phyloP scores from a whole-genome alignment of 306 rosid genomes.

The Sesbania bispinosa region DNA sequence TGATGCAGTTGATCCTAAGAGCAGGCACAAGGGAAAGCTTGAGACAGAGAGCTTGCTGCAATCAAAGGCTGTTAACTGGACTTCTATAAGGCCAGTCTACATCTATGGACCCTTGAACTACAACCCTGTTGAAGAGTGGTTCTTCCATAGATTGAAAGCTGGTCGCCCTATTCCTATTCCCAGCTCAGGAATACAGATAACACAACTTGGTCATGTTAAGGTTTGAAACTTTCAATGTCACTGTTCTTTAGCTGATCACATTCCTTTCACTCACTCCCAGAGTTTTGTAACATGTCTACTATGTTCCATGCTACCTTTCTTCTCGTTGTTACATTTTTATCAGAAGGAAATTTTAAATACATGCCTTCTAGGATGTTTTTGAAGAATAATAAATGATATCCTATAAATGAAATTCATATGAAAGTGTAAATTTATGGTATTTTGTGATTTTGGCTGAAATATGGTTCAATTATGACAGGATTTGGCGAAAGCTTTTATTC shows the following conservation, averaged over 20 bases:
- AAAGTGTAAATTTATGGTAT: too few species aligned
- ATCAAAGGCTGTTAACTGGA: constrained; percentile 82
- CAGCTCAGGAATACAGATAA: constrained; percentile 76
- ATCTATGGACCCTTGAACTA: constrained; percentile 96
- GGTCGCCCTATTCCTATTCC: constrained; percentile 98
- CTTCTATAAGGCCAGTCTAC: constrained; percentile 93
- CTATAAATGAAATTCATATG: background rate
- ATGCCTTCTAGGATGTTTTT: background rate
- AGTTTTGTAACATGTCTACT: background rate
- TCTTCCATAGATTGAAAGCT: constrained; percentile 95
- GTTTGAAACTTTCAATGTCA: constrained; percentile 25
- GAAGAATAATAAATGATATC: background rate
- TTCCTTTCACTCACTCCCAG: background rate
- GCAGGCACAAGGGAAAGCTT: constrained; percentile 99
- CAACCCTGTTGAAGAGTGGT: constrained; percentile 99
- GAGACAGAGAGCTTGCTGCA: constrained; percentile 82
- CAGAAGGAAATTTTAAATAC: background rate
- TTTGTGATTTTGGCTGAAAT: constrained; percentile 15
- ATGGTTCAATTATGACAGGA: constrained; percentile 56
- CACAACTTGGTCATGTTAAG: constrained; percentile 98
- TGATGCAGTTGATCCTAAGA: constrained; percentile 97
- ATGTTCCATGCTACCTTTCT: background rate
- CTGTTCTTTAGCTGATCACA: background rate
- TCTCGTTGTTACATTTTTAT: background rate
- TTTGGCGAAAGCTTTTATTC: constrained; percentile 71